phyloP scores from a whole-genome alignment of 148 eudicot species.

The Heliamphora exappendiculata region DNA sequence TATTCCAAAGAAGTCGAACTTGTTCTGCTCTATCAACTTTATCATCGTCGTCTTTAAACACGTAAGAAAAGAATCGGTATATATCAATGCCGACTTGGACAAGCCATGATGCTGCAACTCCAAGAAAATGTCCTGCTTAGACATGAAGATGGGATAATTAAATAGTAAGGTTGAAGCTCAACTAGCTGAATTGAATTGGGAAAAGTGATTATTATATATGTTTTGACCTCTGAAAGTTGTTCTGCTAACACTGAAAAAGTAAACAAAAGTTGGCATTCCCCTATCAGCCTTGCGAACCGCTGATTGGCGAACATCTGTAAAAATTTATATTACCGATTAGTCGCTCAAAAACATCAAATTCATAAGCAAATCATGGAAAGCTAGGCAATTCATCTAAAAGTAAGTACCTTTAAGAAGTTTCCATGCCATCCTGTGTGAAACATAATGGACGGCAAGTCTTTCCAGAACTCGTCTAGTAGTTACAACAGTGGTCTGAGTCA shows the following conservation, averaged over 20 bases:
- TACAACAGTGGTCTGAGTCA: conserved; percentile 60
- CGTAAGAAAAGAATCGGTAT: conserved; percentile 42
- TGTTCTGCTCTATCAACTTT: conserved; percentile 39
- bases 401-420: conserved; percentile 84
- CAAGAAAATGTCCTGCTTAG: conserved; percentile 70
- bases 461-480: conserved; percentile 89
- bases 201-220: not conserved
- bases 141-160: not conserved
- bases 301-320: conserved; percentile 80
- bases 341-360: not conserved
- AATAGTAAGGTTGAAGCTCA: not conserved
- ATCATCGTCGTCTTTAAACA: conserved; percentile 38
- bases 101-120: conserved; percentile 83
- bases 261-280: conserved; percentile 57
- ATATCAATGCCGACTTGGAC: conserved; percentile 79
- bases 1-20: conserved; percentile 46
- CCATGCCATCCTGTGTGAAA: conserved; percentile 90
- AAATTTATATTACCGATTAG: conserved; percentile 6
- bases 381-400: not conserved
- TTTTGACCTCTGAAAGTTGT: conserved; percentile 76
- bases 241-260: conserved; percentile 46
- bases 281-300: conserved; percentile 75
- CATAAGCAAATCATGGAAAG: not conserved
- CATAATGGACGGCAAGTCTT: conserved; percentile 65
- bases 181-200: not conserved